Evolutionary conservation across 345 rosid species (phyloP).

Genomic region (Melastoma malabathricum): DNA sequence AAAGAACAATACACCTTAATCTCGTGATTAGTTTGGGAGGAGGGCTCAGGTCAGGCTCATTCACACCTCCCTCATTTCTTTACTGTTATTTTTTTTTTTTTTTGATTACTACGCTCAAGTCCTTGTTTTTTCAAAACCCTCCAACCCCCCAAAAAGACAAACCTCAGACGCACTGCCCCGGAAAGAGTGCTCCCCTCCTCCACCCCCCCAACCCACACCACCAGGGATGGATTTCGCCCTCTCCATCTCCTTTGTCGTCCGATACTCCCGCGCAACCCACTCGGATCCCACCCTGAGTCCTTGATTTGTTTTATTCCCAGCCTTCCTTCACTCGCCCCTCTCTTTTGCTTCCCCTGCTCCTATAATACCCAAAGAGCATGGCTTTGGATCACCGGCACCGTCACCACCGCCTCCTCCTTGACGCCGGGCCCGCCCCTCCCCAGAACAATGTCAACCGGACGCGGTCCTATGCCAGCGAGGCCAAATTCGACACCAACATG

Average conservation of each 20-base stretch:
- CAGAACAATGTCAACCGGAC: constrained; percentile 14
- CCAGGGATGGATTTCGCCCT: constrained; percentile 19
- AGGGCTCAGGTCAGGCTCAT: no score
- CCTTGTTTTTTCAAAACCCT: no score
- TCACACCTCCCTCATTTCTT: no score
- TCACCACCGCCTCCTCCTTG: constrained; percentile 32
- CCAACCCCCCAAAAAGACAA: no score
- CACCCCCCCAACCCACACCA: no score
- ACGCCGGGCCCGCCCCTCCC: constrained; percentile 10
- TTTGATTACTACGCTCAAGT: no score
- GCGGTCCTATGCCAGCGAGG: constrained; percentile 19
- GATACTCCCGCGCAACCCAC: constrained; percentile 14
- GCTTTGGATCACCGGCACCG: constrained; percentile 17
- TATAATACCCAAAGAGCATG: not conserved
- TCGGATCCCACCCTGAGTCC: constrained; percentile 8
- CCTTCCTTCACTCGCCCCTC: not conserved
- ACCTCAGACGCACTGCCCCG: no score
- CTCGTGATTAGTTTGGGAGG: no score
- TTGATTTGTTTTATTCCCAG: constrained; percentile 2
- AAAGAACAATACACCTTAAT: no score
- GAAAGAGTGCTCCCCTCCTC: no score
- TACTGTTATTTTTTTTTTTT: no score
- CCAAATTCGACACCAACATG: constrained; percentile 64
- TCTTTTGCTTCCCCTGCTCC: not conserved
- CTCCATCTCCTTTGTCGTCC: constrained; percentile 29